Conservation (phyloP, 1,284 basidiomycete species). For the Hymenochaete sp. region DNA sequence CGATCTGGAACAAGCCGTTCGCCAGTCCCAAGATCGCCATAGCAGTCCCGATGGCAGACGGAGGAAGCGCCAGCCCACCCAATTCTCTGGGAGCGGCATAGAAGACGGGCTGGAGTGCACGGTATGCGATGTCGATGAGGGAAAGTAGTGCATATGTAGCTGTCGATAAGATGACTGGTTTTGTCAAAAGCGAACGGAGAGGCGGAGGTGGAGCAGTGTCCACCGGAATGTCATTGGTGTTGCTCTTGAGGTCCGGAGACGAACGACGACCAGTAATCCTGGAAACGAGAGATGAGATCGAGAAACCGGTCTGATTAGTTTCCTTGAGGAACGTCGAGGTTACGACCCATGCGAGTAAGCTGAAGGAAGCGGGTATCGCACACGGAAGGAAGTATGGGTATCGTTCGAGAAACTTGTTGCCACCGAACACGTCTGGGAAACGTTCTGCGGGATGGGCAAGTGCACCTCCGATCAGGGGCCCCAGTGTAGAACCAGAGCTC, state of each 20-base stretch:
- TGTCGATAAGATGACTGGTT: slow-evolving; percentile 33
- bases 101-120: slow-evolving; percentile 36
- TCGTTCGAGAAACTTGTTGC: slow-evolving; percentile 20
- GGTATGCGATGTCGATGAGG: slow-evolving; percentile 33
- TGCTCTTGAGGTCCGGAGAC: not conserved
- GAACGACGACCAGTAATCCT: too few species aligned
- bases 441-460: slow-evolving; percentile 22
- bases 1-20: slow-evolving; percentile 20
- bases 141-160: slow-evolving; percentile 34
- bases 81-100: slow-evolving; percentile 34
- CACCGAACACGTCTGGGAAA: slow-evolving; percentile 21
- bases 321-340: slow-evolving; percentile 22
- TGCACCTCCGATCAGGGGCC: slow-evolving; percentile 23
- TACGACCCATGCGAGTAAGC: slow-evolving; percentile 17
- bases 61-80: slow-evolving; percentile 34
- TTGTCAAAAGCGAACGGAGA: slow-evolving; percentile 28
- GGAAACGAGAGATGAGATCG: slow-evolving; percentile 10
- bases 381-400: slow-evolving; percentile 26
- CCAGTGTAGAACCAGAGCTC: slow-evolving; percentile 19
- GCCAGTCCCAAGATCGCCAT: slow-evolving; percentile 23
- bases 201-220: slow-evolving; percentile 19
- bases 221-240: not conserved
- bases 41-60: slow-evolving; percentile 34
- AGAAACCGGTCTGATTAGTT: slow-evolving; percentile 14
- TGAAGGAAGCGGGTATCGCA: slow-evolving; percentile 19